Evolutionary conservation across 2,329 filamentous ascomycete genomes (phyloP), one percentile per base, ranked within the genome.

Genomic region (Pseudogymnoascus sp.): DNA sequence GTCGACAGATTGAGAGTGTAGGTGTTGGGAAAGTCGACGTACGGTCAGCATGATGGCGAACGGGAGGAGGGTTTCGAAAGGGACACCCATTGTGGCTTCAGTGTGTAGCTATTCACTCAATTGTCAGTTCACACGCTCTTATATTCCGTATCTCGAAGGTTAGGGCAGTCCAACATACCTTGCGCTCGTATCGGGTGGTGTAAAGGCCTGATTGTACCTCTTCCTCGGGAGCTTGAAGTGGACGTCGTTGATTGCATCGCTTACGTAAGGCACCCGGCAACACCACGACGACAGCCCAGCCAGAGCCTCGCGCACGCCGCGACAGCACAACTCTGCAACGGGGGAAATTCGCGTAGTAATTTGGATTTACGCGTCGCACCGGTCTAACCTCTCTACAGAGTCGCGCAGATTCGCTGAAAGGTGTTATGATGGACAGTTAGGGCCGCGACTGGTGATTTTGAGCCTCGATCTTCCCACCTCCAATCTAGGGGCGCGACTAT

Each of bases 21-120:
- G 56, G 56, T 33, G 46, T 31, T 14, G 59, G 22, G 60, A 33
- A 14, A 22, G 56, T 22, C 10, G 10, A 72, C 75, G 65, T 67
- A 77, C 75, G 62, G 65, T 67, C 62, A 76, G 63, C 69, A 77
- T 76, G 70, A 78, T 75, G 60, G 68, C 76, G 68, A 75, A 78
- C 6, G 75, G 76, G 63, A 78, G 53, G 64, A 78, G 72, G 65
- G 74, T 70, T 72, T 78, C 76, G 66, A 76, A 78, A 38, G 76
- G 76, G 62, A 78, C 73, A 67, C 72, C 73, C 76, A 78, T 78
- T 60, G 65, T 74, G 69, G 63, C 61, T 60, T 60, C 24, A 12
- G 31, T 60, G 31, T 37, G 56, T 60, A 60, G 56, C 56, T 60
- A n/a, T 60, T 37, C 31, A 28, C n/a, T 37, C 31, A 40, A 60